These are phyloP conservation scores for Postia placenta DNA, from an alignment of 768 basidiomycete species.

Conservation along the genomic window DNA sequence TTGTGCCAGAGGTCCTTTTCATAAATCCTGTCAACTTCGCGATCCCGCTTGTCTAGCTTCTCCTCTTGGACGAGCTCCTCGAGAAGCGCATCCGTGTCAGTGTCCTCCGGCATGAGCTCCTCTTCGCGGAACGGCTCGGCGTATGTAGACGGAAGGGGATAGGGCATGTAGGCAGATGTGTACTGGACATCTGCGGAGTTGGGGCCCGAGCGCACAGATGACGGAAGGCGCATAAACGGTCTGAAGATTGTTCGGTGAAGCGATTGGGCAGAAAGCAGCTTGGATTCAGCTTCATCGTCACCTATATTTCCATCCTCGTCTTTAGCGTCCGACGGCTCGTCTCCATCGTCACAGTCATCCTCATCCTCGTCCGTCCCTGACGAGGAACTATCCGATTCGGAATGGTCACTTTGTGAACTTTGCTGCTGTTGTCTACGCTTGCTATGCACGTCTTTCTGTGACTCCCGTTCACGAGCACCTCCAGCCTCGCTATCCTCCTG, in stretches of 20 bases:
- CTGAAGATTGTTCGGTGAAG: slow-evolving; percentile 27
- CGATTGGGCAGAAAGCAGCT: slow-evolving; percentile 6
- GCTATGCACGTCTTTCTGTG: too few relatives aligned
- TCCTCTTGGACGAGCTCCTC: slow-evolving; percentile 40
- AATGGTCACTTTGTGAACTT: too few relatives aligned
- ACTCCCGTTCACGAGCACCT: too few relatives aligned
- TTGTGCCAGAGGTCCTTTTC: slow-evolving; percentile 38
- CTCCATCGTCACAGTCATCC: slow-evolving; percentile 6
- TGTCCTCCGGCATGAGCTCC: slow-evolving; percentile 23
- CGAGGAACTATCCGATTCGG: not conserved
- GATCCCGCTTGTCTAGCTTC: slow-evolving; percentile 33
- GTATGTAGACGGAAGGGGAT: slow-evolving; percentile 8
- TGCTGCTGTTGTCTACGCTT: too few relatives aligned
- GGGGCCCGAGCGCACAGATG: slow-evolving; percentile 6
- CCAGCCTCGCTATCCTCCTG: slow-evolving; percentile 12
- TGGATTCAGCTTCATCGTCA: slow-evolving; percentile 11
- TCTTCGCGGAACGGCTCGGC: slow-evolving; percentile 16
- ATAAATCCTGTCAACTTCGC: slow-evolving; percentile 23
- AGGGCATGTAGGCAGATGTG: slow-evolving; percentile 17
- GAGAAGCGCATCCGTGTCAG: slow-evolving; percentile 32
- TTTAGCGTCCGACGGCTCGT: too few relatives aligned
- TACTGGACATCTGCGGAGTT: slow-evolving; percentile 1
- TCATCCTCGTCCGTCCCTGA: slow-evolving; percentile 1
- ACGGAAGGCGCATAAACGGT: slow-evolving; percentile 31
- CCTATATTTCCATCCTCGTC: slow-evolving; percentile 10